Evolutionary conservation across 2,329 filamentous ascomycete genomes (phyloP), one percentile per base, ranked within the genome.

Genomic region (Hypoxylon sp.): DNA sequence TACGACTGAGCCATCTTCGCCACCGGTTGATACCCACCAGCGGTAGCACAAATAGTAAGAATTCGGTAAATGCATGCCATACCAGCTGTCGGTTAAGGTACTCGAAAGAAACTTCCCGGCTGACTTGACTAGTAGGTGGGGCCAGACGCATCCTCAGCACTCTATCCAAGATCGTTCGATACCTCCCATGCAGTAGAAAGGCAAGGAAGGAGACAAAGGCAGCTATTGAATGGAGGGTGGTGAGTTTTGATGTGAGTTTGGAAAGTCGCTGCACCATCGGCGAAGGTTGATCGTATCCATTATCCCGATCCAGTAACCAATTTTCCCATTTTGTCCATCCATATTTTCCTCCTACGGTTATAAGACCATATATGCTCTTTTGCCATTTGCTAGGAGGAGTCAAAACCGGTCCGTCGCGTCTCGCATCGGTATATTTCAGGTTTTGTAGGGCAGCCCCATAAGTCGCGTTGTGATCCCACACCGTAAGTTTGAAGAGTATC

Each of bases 61-160:
- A 99, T 79, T 99, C 96, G 25, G 96, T 99, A 75, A 99, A 97
- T n/a, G 96, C 96, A 80, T 99, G 96, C 96, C 96, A 99, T 38
- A 99, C 96, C 10, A 99, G 89, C 81, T 99, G 96, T 51, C 96
- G 90, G 79, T 99, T 99, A 53, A 98, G 88, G 76, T 98, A 98
- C 81, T 99, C 96, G 77, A 99, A 98, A 0, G 93, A 97, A 25
- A 99, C 94, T 80, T 98, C 94, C 32, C 95, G 88, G 77, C 89
- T 93, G 70, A 97, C 91, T 77, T 97, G 93, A 75, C 89, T 93
- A 2, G 91, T 94, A 4, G 92, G 91, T 6, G 96, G 92, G 2
- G 93, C 91, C 48, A 99, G 87, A 60, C 95, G 90, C 79, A 99
- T 90, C 64, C 92, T 87, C 60, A 99, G 83, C 10, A 96, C 78